Percentiles rank a stretch among this genome's conserved stretches.
These are phyloP conservation scores for Tetradesmus obliquus DNA, from an alignment of 139 green algal species.

Conservation along the genomic window DNA sequence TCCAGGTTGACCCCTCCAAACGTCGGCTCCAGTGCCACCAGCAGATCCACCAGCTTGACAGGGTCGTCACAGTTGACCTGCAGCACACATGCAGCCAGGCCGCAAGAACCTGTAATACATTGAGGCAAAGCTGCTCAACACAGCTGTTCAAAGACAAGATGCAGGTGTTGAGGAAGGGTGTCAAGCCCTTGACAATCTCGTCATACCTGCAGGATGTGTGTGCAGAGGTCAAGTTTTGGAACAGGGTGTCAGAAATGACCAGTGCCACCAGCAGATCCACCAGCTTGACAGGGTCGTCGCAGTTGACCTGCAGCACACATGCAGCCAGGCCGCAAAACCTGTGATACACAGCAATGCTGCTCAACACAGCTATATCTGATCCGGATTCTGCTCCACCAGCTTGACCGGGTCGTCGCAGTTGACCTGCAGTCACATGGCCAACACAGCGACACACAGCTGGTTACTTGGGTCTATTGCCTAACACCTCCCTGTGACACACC, in stretches of 20 bases:
- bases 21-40: constrained; percentile 53
- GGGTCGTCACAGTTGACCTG: constrained; percentile 25
- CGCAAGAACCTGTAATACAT: not conserved
- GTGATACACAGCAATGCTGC: not conserved
- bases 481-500: too few species aligned
- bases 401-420: constrained; percentile 13
- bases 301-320: constrained; percentile 9
- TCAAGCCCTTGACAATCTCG: constrained; percentile 89
- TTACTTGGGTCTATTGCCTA: too few species aligned
- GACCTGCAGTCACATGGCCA: not conserved
- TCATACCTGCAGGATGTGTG: constrained; percentile 71
- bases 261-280: constrained; percentile 37
- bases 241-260: not conserved
- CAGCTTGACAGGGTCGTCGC: constrained; percentile 42
- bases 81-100: not conserved
- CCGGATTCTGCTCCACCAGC: too few species aligned
- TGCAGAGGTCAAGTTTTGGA: too few species aligned
- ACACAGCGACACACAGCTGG: not conserved
- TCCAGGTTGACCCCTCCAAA: constrained; percentile 67
- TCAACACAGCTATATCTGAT: not conserved
- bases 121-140: not conserved
- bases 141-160: not conserved
- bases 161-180: constrained; percentile 86
- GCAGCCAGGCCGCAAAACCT: not conserved
- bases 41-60: constrained; percentile 43